Evolutionary conservation across 768 basidiomycete species (phyloP).

Genomic region (Gelatoporia subvermispora): DNA sequence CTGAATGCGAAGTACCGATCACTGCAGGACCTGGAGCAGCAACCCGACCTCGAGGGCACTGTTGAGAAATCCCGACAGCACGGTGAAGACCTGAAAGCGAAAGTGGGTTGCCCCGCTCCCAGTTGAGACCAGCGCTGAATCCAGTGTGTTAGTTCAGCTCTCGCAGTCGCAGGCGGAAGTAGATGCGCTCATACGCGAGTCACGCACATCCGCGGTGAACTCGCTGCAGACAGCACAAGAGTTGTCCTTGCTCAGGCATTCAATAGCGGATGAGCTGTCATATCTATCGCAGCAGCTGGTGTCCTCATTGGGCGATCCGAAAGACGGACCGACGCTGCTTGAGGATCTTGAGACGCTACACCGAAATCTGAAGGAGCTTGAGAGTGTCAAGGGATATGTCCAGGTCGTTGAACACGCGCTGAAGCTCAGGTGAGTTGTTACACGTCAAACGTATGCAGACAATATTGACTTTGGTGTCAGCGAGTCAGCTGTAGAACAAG

Average conservation of each 20-base stretch:
- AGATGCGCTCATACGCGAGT: constrained; percentile 41
- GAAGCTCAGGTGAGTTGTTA: constrained; percentile 55
- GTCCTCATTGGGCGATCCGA: constrained; percentile 46
- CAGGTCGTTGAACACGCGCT: constrained; percentile 68
- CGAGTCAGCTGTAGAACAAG: constrained; percentile 53
- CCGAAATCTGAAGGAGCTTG: constrained; percentile 68
- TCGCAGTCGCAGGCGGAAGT: constrained; percentile 45
- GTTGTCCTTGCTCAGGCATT: constrained; percentile 71
- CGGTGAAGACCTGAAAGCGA: constrained; percentile 18
- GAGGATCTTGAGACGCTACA: constrained; percentile 82
- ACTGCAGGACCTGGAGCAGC: constrained; percentile 25
- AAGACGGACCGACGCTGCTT: constrained; percentile 58
- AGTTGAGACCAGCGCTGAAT: neutral
- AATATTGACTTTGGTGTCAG: constrained; percentile 29
- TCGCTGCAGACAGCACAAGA: constrained; percentile 65
- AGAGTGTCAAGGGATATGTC: constrained; percentile 72
- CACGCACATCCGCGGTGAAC: constrained; percentile 41
- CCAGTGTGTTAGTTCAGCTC: constrained; percentile 49
- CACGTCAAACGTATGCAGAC: neutral
- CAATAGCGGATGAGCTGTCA: constrained; percentile 71
- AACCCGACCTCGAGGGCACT: constrained; percentile 45
- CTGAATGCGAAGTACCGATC: constrained; percentile 46
- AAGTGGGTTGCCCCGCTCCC: constrained; percentile 20
- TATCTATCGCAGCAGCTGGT: constrained; percentile 61
- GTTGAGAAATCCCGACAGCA: constrained; percentile 38